Base-by-base conservation (phyloP, 2,329 filamentous ascomycete genomes). In the Penicillium thymicola region DNA sequence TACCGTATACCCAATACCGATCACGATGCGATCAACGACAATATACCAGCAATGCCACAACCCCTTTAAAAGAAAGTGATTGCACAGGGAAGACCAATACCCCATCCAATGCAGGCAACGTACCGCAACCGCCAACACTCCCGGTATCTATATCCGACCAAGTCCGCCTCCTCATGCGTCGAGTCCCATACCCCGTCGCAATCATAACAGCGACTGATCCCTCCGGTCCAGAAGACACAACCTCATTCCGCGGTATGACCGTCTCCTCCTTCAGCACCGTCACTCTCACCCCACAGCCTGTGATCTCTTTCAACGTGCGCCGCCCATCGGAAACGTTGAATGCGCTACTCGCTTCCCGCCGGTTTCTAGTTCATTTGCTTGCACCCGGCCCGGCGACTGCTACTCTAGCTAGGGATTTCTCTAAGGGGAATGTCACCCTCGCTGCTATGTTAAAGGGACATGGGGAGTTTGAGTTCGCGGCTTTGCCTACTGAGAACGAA, bases 211-310 rank as follows among this genome's bases (percentile, higher is more conserved):
- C 76, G 54, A 76, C 73, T 16, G 70, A 75, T 30, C 71, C 73
- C 36, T 64, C 65, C 30, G 62, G 64, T 18, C 59, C 59, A n/a
- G 40, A 61, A 45, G 57, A 67, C 25, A 57, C 62, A 40, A 60
- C 61, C 14, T 65, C 66, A 13, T 76, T 75, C 59, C 74, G 77
- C 36, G 82, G 79, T 41, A 82, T 85, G 63, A 85, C 83, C 9
- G 80, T 87, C 32, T 87, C 85, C 3, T 86, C 84, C 1, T 81
- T 87, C 70, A 85, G 74, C 58, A 83, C 83, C 4, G 81, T 87
- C 14, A 80, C 82, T 0, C 72, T 87, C 3, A 66, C 75, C 30
- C 84, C 85, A 1, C 61, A 67, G 1, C 82, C 84, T 0, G 75
- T 83, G n/a, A 75, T 87, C 27, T 84, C 82, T 1, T 87, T 87